Base-by-base conservation (phyloP, 2,329 filamentous ascomycete species). In the Cladosporium sp. region DNA sequence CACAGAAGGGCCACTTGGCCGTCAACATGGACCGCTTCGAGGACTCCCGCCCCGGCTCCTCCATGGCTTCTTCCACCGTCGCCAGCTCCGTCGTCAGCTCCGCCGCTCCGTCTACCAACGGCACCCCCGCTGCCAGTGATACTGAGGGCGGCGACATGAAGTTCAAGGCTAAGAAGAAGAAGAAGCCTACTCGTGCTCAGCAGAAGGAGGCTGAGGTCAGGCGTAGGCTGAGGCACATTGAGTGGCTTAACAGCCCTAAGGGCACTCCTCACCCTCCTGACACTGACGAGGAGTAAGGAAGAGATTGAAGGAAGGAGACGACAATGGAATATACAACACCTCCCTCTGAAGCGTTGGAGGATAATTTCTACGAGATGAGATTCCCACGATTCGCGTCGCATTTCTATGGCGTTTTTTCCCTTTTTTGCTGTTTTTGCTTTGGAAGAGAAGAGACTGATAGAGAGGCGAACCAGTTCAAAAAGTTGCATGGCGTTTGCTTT, bases 141-240 rank as follows among this genome's bases (percentile, higher is more conserved):
- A 84, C 81, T 0, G 93, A 97, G 75, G 92, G 94, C 69, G 73
- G 88, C 74, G 82, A 80, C 60, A 83, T 99, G 81, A 93, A 95
- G 78, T 99, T 99, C 86, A 85, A 82, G 74, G 81, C 89, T 9
- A 94, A 92, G 83, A 88, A 88, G 78, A 97, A 97, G 91, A 96
- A 93, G 86, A 99, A 99, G 90, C 84, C 94, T 84, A 99, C 94
- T 58, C 90, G 95, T 80, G 91, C 91, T 77, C 91, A 99, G 75
- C 66, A 92, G 72, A 99, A 99, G 83, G 94, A 99, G 74, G 83
- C 89, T 19, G 93, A 97, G 76, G 88, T 89, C 42, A 83, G 95
- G 63, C 84, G 93, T 65, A 83, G 94, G 66, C 79, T 97, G 75
- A 85, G 94, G 68, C 91, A 99, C 75, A 83, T 86, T 60, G 83